These are phyloP conservation scores for Piper betle DNA, from an alignment of 164 flowering plant genomes.

Conservation along the genomic window DNA sequence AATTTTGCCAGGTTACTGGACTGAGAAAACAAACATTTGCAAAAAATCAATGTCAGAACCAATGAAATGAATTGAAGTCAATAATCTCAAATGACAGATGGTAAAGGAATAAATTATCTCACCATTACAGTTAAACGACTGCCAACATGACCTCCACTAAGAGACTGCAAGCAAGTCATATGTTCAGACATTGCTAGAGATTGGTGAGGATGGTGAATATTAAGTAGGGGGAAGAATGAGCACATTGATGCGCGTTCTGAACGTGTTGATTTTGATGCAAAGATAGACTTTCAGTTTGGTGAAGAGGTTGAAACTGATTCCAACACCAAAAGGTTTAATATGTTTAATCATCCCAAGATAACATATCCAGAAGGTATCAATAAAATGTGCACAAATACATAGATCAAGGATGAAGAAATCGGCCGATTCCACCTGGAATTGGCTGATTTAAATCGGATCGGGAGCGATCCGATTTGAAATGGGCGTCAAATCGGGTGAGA, in stretches of 20 bases:
- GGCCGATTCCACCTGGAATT: too few species aligned
- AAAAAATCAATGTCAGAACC: not conserved
- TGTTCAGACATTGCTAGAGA: conserved; percentile 56
- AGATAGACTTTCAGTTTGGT: conserved; percentile 48
- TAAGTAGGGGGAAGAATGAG: conserved; percentile 46
- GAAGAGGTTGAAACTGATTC: conserved; percentile 58
- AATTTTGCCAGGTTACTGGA: conserved; percentile 63
- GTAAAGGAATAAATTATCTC: too few species aligned
- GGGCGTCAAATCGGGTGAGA: too few species aligned
- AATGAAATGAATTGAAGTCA: too few species aligned
- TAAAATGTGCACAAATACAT: too few species aligned
- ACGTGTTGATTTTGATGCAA: conserved; percentile 55
- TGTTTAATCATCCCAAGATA: not conserved
- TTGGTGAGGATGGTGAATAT: conserved; percentile 46
- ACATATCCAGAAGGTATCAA: not conserved
- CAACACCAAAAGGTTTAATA: conserved; percentile 20
- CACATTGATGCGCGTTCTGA: conserved; percentile 44
- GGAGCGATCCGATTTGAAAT: too few species aligned
- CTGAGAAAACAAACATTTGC: conserved; percentile 19
- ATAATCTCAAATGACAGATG: too few species aligned
- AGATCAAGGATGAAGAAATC: too few species aligned
- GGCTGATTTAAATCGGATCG: too few species aligned
- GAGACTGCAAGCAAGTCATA: conserved; percentile 50
- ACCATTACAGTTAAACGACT: too few species aligned
- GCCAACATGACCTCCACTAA: too few species aligned